Percentiles rank a stretch among this genome's conserved stretches.
Evolutionary conservation across 768 basidiomycete genomes (phyloP).

Genomic region (Imleria badia): DNA sequence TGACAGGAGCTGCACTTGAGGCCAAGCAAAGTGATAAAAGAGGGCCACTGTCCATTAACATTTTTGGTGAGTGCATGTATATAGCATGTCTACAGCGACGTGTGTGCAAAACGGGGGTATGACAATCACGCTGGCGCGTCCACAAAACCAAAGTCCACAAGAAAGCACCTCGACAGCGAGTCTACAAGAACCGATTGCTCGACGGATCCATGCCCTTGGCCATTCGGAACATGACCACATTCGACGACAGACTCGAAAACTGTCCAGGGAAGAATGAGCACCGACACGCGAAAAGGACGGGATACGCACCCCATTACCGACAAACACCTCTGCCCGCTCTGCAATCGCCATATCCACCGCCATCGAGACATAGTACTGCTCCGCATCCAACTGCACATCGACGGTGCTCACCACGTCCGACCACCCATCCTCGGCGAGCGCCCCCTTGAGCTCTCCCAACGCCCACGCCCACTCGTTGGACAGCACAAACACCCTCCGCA

Average conservation of each 20-base stretch:
- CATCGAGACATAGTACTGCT: slow-evolving; percentile 47
- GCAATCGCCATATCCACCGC: slow-evolving; percentile 64
- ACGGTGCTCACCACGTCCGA: slow-evolving; percentile 42
- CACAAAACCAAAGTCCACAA: no score
- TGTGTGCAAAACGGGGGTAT: no score
- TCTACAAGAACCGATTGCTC: slow-evolving; percentile 44
- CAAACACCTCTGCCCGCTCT: slow-evolving; percentile 54
- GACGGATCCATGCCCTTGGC: slow-evolving; percentile 41
- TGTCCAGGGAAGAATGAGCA: neutral
- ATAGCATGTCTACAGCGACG: no score
- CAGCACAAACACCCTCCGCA: slow-evolving; percentile 45
- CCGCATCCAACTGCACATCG: slow-evolving; percentile 42
- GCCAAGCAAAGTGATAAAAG: no score
- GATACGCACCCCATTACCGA: slow-evolving; percentile 57
- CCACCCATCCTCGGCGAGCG: slow-evolving; percentile 50
- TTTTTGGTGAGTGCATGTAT: no score
- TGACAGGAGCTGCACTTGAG: no score
- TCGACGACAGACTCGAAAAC: slow-evolving; percentile 52
- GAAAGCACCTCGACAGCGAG: no score
- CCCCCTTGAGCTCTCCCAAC: slow-evolving; percentile 37
- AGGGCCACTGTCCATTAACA: no score
- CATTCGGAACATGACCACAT: slow-evolving; percentile 48
- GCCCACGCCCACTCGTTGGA: slow-evolving; percentile 52
- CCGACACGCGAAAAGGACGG: no score
- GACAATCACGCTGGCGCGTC: no score